Percentiles rank a stretch among this genome's conserved stretches.
phyloP scores from a whole-genome alignment of 202 grass and related monocot genomes.

The Dendrocalamus latiflorus region DNA sequence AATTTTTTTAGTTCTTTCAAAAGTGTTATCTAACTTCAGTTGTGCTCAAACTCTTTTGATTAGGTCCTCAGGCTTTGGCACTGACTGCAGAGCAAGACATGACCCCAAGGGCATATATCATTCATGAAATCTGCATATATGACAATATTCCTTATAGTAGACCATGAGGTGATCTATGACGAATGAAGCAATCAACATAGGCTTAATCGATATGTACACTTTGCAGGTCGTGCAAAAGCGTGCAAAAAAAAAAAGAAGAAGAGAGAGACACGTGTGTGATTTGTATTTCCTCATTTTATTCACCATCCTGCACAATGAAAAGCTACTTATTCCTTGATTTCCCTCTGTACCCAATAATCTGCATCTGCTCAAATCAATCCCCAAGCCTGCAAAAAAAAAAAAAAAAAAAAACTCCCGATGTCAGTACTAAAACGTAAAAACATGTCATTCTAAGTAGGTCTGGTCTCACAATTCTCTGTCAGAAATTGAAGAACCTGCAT shows the following conservation, averaged over 20 bases:
- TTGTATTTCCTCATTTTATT: conserved; percentile 1
- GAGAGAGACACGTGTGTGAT: neutral
- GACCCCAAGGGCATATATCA: neutral
- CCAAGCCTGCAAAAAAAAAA: conserved; percentile 34
- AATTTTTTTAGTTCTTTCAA: too few species aligned
- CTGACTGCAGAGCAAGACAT: too few species aligned
- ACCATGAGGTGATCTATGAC: neutral
- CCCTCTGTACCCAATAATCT: neutral
- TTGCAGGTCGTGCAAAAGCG: neutral
- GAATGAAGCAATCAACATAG: neutral
- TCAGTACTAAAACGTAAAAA: neutral
- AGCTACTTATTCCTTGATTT: neutral
- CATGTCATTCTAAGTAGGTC: neutral
- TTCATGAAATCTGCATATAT: neutral
- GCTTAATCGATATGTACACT: neutral
- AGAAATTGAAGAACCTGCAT: neutral
- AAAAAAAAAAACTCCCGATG: neutral
- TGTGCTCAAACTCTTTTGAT: too few species aligned
- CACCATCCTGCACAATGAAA: neutral
- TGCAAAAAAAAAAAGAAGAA: neutral
- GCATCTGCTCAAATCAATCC: conserved; percentile 35
- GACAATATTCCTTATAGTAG: neutral
- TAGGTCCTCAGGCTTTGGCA: too few species aligned
- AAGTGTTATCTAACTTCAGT: too few species aligned
- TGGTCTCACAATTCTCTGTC: neutral